Evolutionary conservation across 2,329 filamentous ascomycete species (phyloP).

Genomic region (Xylaria digitata): DNA sequence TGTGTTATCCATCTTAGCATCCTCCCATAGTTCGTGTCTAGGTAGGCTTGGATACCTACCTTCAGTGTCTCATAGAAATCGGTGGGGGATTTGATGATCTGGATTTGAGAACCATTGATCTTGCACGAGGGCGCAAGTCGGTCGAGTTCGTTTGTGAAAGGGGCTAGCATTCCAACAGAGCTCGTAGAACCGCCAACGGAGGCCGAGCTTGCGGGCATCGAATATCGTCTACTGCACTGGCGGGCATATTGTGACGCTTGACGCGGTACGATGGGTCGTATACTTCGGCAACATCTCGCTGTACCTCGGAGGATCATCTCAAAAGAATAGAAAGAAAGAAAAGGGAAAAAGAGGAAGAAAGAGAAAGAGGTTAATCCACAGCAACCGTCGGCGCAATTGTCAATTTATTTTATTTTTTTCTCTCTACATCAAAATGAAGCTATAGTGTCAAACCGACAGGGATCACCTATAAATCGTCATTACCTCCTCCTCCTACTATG

Average conservation of each 20-base stretch:
- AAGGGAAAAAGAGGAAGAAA: neutral
- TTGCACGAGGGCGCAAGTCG: constrained; percentile 91
- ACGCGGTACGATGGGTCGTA: constrained; percentile 44
- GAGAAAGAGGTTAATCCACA: neutral
- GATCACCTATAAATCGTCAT: neutral
- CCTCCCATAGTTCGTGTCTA: neutral
- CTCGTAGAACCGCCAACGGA: constrained; percentile 45
- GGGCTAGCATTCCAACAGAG: constrained; percentile 59
- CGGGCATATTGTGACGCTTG: constrained; percentile 42
- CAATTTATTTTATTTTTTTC: neutral
- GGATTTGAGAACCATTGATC: constrained; percentile 81
- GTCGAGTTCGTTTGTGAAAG: constrained; percentile 79
- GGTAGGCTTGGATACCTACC: constrained; percentile 67
- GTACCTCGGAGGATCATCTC: constrained; percentile 48
- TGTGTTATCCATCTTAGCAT: constrained; percentile 49
- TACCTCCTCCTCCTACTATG: too few relatives aligned
- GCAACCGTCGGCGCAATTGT: neutral
- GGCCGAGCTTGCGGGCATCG: constrained; percentile 50
- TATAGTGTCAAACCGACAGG: constrained; percentile 18
- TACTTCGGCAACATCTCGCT: constrained; percentile 45
- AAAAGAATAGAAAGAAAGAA: neutral
- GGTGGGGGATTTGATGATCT: constrained; percentile 80
- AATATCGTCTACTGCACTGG: constrained; percentile 56
- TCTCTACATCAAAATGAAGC: neutral
- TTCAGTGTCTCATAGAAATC: constrained; percentile 94